Evolutionary conservation across 257 asterid genomes (phyloP).

Genomic region (Apocynum venetum): DNA sequence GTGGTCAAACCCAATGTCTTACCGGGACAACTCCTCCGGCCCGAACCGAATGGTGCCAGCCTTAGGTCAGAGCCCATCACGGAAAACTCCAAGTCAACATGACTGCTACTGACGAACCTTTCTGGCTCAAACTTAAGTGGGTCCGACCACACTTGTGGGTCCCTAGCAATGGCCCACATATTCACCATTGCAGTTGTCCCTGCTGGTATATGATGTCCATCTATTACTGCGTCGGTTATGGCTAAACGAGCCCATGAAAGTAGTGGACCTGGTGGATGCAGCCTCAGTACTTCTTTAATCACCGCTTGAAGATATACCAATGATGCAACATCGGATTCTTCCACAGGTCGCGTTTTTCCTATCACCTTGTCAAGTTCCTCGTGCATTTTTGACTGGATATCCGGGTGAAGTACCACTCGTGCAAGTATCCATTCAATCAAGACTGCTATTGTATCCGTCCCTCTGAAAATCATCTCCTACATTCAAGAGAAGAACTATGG

Average conservation of each 20-base stretch:
- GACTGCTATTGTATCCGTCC: conserved; percentile 32
- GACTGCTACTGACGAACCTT: conserved; percentile 7
- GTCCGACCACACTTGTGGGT: conserved; percentile 22
- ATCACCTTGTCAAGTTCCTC: conserved; percentile 20
- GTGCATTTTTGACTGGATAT: conserved; percentile 25
- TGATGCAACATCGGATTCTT: conserved; percentile 17
- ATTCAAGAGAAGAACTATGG: not conserved
- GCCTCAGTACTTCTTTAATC: conserved; percentile 30
- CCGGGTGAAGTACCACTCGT: conserved; percentile 22
- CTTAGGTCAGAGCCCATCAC: conserved; percentile 30
- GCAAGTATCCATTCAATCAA: conserved; percentile 35
- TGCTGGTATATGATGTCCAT: conserved; percentile 22
- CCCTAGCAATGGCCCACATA: conserved; percentile 35
- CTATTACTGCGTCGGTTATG: conserved; percentile 5
- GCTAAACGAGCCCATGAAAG: conserved; percentile 33
- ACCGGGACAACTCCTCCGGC: conserved; percentile 30
- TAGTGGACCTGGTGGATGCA: conserved; percentile 39
- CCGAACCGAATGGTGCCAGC: conserved; percentile 38
- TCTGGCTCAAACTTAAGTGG: conserved; percentile 24
- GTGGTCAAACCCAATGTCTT: conserved; percentile 31
- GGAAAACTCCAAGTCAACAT: not conserved
- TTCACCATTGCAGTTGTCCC: conserved; percentile 37
- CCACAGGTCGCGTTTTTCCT: not conserved
- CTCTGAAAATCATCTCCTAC: conserved; percentile 41
- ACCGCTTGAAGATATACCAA: conserved; percentile 26